These are phyloP conservation scores for Blastocystis sp. DNA, from an alignment of 352 stramenopile genomes.

Conservation along the genomic window DNA sequence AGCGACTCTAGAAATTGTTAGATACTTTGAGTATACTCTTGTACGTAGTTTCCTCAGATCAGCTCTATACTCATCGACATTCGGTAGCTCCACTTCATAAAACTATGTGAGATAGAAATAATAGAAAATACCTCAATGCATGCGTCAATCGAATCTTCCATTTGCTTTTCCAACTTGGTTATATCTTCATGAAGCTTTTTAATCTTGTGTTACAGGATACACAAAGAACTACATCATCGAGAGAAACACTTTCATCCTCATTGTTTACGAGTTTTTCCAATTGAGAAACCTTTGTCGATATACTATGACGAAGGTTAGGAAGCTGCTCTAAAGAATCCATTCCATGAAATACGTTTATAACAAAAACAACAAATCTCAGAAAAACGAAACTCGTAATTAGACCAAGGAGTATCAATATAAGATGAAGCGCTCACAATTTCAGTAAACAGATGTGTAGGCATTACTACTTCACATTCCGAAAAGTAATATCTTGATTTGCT, in stretches of 20 bases:
- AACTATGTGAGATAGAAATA: background rate
- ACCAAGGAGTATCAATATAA: no score
- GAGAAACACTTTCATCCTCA: background rate
- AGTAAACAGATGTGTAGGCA: no score
- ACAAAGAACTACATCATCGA: background rate
- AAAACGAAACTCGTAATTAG: background rate
- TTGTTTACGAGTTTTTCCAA: background rate
- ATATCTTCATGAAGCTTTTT: background rate
- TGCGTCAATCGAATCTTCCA: constrained; percentile 18
- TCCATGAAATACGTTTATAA: background rate
- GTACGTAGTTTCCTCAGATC: background rate
- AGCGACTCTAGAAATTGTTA: background rate
- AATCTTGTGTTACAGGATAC: background rate
- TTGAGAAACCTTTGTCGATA: background rate
- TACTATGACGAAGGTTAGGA: background rate
- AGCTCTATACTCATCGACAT: background rate
- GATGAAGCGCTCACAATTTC: no score
- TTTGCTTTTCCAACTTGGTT: constrained; percentile 1
- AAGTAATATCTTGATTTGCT: no score
- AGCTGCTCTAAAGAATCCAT: constrained; percentile 6
- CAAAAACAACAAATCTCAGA: background rate
- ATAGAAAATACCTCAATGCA: background rate
- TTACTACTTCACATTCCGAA: no score
- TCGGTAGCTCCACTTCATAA: constrained; percentile 7
- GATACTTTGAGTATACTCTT: background rate